Base-by-base conservation (phyloP, 805 yeast genomes). In the Grigorovia jiainica region DNA sequence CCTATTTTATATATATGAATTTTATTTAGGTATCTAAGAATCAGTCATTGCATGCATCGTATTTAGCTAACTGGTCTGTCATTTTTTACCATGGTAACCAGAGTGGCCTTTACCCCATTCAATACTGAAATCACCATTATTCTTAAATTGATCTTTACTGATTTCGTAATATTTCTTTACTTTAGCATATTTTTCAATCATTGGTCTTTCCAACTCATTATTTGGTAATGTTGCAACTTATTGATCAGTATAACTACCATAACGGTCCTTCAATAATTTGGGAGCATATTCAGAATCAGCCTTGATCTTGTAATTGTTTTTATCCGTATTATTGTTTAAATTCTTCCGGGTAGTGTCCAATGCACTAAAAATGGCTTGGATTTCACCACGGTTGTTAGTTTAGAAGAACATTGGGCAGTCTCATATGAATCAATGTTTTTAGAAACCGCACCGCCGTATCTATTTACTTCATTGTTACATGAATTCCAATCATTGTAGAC, bases 371-470 rank as follows among this genome's bases (percentile, higher is more conserved):
- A 83, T 69, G 0, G 95, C 96, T 11, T 65, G 58, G 8, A 87
- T 70, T 60, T 89, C 97, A 1, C 95, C 92, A 33, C 85, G 63
- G 49, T 84, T 87, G 51, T 87, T 87, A 1, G 95, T 85, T 27
- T 41, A 2, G 46, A 43, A 57, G 69, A 79, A 0, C 55, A 60
- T 19, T 54, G 44, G 0, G 94, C 95, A 23, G 70, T 82, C 0
- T 49, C 49, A 1, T 23, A 41, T 1, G 73, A 58, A 9, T 54
- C 47, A 53, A 84, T 84, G 49, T 72, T 72, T 58, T 79, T 82
- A 60, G 55, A 79, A 13, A 55, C 52, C 5, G 87, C 82, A 3
- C 77, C 75, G 3, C 71, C 44, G 49, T 58, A 79, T 0, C 89
- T 86, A 5, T 52, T 48, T 0, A 79, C 82, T 36, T 76, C 73